Percentiles rank a stretch among this genome's conserved stretches.
Evolutionary conservation across 2,329 filamentous ascomycete genomes (phyloP).

Genomic region (Pyricularia sp.): DNA sequence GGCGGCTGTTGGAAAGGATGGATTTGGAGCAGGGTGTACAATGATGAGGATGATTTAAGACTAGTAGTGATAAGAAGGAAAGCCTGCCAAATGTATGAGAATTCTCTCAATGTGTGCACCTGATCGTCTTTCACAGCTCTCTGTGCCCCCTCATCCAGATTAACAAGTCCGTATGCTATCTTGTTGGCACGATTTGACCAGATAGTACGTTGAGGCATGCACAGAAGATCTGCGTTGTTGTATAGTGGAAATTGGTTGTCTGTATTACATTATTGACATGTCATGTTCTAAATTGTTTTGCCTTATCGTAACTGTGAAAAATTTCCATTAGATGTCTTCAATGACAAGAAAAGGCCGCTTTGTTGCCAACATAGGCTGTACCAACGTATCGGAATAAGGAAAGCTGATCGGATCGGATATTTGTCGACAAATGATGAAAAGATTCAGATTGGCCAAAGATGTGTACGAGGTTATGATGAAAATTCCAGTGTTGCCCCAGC

Average conservation of each 20-base stretch:
- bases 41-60: background rate
- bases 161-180: background rate
- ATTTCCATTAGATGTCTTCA: background rate
- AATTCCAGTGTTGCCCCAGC: background rate
- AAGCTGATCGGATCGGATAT: background rate
- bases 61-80: background rate
- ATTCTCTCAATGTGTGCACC: background rate
- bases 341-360: background rate
- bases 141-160: background rate
- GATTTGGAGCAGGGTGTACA: background rate
- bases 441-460: background rate
- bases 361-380: background rate
- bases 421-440: background rate
- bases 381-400: background rate
- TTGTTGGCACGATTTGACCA: background rate
- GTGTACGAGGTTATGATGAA: background rate
- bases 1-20: conserved; percentile 3
- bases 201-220: background rate
- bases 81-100: background rate
- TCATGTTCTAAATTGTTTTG: background rate
- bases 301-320: background rate
- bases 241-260: background rate
- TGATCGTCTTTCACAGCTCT: background rate
- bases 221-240: background rate
- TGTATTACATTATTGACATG: background rate